These are phyloP conservation scores for Hordeum marinum DNA, from an alignment of 176 grass and related monocot species.

Conservation along the genomic window DNA sequence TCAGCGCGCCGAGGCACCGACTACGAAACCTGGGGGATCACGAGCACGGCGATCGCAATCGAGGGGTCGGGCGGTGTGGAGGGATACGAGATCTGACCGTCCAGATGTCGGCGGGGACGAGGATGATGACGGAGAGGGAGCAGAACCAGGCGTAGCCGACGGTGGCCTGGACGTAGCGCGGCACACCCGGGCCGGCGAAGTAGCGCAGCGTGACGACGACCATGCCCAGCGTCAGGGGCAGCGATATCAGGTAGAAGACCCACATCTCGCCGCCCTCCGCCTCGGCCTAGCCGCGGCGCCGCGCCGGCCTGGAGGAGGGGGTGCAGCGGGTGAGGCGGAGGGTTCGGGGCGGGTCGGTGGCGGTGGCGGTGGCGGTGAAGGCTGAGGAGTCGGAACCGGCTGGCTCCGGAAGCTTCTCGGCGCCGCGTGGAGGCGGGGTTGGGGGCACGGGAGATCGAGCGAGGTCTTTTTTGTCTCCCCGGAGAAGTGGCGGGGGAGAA, in stretches of 20 bases:
- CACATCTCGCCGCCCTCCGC: constrained; percentile 58
- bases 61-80: not conserved
- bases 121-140: constrained; percentile 98
- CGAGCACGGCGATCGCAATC: not conserved
- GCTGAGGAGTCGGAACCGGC: constrained; percentile 1
- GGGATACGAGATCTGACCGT: constrained; percentile 57
- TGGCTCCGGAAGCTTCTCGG: constrained; percentile 28
- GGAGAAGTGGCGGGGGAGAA: constrained; percentile 10
- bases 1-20: constrained; percentile 9
- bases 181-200: constrained; percentile 92
- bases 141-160: constrained; percentile 99
- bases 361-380: not conserved
- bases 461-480: constrained; percentile 26
- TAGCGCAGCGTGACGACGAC: constrained; percentile 89
- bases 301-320: not conserved
- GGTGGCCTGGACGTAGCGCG: constrained; percentile 75
- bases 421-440: constrained; percentile 7
- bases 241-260: constrained; percentile 97
- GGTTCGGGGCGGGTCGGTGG: not conserved
- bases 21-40: not conserved
- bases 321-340: not conserved
- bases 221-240: constrained; percentile 98
- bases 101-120: constrained; percentile 99
- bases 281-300: not conserved
- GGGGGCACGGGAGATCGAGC: constrained; percentile 35